phyloP scores from a whole-genome alignment of 2,329 filamentous ascomycete genomes.

The Apiospora pterosperma region DNA sequence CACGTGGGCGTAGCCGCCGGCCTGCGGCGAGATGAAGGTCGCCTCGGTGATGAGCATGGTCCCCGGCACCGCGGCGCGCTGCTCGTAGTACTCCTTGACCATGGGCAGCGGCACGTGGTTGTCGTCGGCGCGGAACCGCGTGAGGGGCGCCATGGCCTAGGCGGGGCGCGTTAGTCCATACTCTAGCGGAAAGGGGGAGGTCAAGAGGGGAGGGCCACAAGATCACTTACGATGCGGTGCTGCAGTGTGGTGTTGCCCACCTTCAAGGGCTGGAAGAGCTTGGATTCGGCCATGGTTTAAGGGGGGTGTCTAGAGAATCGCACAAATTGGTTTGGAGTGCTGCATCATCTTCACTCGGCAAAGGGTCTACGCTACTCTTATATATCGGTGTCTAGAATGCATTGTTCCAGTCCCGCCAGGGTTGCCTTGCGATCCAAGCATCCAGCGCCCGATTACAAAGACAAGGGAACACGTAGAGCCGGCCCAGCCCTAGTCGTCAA shows the following conservation, averaged over 20 bases:
- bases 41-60: constrained; percentile 52
- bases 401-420: too few relatives aligned
- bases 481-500: background rate
- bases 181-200: too few relatives aligned
- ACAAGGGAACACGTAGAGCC: background rate
- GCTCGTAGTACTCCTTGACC: constrained; percentile 36
- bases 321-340: too few relatives aligned
- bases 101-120: constrained; percentile 34
- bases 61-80: constrained; percentile 38
- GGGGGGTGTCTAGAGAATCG: background rate
- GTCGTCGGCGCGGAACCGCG: constrained; percentile 42
- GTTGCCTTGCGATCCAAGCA: too few relatives aligned
- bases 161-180: too few relatives aligned
- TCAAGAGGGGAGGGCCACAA: too few relatives aligned
- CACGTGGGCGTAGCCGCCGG: constrained; percentile 41
- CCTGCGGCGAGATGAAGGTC: constrained; percentile 44
- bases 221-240: too few relatives aligned
- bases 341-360: too few relatives aligned
- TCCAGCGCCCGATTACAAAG: background rate
- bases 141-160: constrained; percentile 46
- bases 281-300: background rate
- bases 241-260: constrained; percentile 11
- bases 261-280: constrained; percentile 12
- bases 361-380: too few relatives aligned
- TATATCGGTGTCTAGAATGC: too few relatives aligned